Percentiles rank a stretch among this genome's conserved stretches.
Evolutionary conservation across 2,329 filamentous ascomycete genomes (phyloP).

Genomic region (Aspergillus viridinutans): DNA sequence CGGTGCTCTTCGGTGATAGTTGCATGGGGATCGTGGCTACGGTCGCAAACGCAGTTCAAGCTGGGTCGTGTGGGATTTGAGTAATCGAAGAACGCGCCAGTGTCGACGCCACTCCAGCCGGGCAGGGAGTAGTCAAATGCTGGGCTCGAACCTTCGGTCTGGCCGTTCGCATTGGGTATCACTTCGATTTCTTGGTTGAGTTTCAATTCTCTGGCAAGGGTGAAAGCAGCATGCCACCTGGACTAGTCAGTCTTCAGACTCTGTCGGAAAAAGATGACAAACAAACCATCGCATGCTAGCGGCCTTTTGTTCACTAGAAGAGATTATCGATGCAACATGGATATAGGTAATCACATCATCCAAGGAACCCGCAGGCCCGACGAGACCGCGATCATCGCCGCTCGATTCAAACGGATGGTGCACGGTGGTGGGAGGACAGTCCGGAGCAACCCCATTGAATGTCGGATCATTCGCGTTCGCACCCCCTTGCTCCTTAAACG

Average conservation of each 20-base stretch:
- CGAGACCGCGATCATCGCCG: slow-evolving; percentile 49
- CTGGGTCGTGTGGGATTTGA: slow-evolving; percentile 29
- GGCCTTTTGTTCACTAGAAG: slow-evolving; percentile 89
- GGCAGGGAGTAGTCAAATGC: slow-evolving; percentile 29
- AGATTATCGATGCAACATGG: slow-evolving; percentile 85
- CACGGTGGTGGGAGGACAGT: slow-evolving; percentile 70
- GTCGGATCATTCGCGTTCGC: slow-evolving; percentile 39
- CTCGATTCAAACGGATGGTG: slow-evolving; percentile 48
- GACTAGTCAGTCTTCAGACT: slow-evolving; percentile 2
- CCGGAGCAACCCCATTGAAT: slow-evolving; percentile 63
- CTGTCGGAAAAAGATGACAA: not conserved
- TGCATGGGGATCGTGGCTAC: slow-evolving; percentile 16
- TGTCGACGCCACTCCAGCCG: slow-evolving; percentile 49
- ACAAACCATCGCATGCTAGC: slow-evolving; percentile 76
- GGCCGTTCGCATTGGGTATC: slow-evolving; percentile 25
- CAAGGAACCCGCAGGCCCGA: slow-evolving; percentile 63
- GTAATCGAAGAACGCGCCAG: slow-evolving; percentile 42
- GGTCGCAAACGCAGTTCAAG: slow-evolving; percentile 35
- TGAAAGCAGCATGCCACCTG: slow-evolving; percentile 86
- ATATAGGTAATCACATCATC: slow-evolving; percentile 92
- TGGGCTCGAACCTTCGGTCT: slow-evolving; percentile 30
- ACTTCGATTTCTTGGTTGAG: slow-evolving; percentile 70
- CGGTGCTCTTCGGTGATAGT: slow-evolving; percentile 71
- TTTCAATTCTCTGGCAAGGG: slow-evolving; percentile 80
- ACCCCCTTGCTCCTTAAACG: slow-evolving; percentile 48